phyloP scores from a whole-genome alignment of 192 early-diverging fungal species.

The Linnemannia elongata region DNA sequence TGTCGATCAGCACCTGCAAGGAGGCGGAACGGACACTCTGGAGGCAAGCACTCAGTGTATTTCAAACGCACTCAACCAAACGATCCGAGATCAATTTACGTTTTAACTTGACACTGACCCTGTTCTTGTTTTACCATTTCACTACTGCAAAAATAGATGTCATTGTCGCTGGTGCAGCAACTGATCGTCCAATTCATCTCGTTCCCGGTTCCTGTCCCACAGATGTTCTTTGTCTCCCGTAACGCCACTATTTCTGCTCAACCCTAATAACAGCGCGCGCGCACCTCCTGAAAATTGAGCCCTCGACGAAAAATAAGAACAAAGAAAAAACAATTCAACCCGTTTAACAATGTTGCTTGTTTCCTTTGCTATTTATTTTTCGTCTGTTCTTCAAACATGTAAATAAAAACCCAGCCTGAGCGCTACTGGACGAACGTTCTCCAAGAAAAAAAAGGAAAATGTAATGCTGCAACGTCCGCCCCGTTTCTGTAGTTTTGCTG shows the following conservation, averaged over 20 bases:
- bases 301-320: neutral
- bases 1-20: slow-evolving; percentile 17
- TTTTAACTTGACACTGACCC: neutral
- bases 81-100: no score
- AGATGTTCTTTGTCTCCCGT: slow-evolving; percentile 41
- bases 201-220: slow-evolving; percentile 33
- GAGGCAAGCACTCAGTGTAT: slow-evolving; percentile 5
- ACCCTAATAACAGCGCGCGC: neutral
- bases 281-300: neutral
- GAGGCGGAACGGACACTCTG: slow-evolving; percentile 2
- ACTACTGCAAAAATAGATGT: slow-evolving; percentile 1
- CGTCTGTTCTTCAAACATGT: neutral
- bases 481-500: neutral
- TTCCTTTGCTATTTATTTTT: neutral
- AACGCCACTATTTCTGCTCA: neutral
- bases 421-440: neutral
- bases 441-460: neutral
- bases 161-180: slow-evolving; percentile 30
- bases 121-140: neutral
- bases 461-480: slow-evolving; percentile 8
- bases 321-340: neutral
- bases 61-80: no score
- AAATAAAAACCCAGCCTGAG: neutral
- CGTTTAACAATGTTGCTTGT: neutral
- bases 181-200: slow-evolving; percentile 26